A percentile compares a stretch with the other conserved stretches of the same genome.
phyloP scores from a whole-genome alignment of 306 rosid species.

The Quercus robur region DNA sequence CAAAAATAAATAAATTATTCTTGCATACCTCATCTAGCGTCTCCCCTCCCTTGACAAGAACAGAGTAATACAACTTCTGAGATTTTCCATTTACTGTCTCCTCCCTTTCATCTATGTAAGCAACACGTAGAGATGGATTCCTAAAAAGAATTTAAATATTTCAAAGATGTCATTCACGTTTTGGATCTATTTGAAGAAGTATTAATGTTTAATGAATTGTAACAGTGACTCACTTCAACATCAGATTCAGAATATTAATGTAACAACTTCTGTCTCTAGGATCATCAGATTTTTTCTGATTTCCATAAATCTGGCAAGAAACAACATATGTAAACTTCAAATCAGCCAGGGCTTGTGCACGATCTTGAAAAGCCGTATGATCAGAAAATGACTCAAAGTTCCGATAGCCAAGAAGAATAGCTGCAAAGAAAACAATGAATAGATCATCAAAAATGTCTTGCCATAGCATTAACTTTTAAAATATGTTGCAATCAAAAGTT shows the following conservation, averaged over 20 bases:
- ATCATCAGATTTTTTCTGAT: conserved; percentile 66
- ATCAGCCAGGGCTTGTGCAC: conserved; percentile 82
- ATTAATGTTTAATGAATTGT: conserved; percentile 13
- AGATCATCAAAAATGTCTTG: conserved; percentile 16
- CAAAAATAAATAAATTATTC: neutral
- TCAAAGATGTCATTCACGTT: conserved; percentile 22
- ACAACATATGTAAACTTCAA: conserved; percentile 93
- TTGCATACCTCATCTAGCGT: conserved; percentile 83
- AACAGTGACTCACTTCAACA: conserved; percentile 65
- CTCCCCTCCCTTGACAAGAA: conserved; percentile 94
- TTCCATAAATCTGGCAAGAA: conserved; percentile 86
- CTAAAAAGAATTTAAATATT: conserved; percentile 40
- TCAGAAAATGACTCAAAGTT: conserved; percentile 18
- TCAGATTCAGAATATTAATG: conserved; percentile 66
- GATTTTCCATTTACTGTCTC: conserved; percentile 42
- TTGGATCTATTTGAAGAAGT: conserved; percentile 3
- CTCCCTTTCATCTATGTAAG: conserved; percentile 86
- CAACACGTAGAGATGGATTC: conserved; percentile 79
- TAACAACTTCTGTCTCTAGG: conserved; percentile 50
- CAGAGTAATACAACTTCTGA: conserved; percentile 62
- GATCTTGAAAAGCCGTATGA: conserved; percentile 21
- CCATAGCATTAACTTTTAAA: neutral
- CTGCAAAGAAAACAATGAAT: conserved; percentile 38
- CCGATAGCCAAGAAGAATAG: conserved; percentile 39
- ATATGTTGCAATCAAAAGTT: conserved; percentile 3